phyloP scores from a whole-genome alignment of 202 grass and related monocot genomes.

The Setaria viridis region DNA sequence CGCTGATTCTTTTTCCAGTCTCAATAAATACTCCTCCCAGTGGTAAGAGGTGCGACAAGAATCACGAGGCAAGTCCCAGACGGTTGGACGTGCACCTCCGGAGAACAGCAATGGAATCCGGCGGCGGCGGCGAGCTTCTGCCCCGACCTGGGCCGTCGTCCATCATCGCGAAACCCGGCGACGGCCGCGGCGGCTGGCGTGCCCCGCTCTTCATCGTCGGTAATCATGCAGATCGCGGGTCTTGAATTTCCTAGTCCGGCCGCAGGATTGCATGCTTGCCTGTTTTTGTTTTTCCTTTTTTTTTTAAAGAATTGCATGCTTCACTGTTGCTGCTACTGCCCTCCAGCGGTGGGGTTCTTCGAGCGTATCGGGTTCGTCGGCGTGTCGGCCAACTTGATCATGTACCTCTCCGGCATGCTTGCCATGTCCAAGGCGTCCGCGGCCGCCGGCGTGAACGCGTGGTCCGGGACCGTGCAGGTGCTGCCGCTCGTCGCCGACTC shows the following conservation, averaged over 20 bases:
- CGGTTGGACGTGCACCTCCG: background rate
- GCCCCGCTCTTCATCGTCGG: constrained; percentile 46
- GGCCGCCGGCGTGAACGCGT: constrained; percentile 61
- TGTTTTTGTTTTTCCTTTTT: too few species aligned
- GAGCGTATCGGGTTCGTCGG: constrained; percentile 66
- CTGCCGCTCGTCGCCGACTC: constrained; percentile 73
- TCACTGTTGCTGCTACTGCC: background rate
- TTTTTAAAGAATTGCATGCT: background rate
- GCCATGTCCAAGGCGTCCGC: constrained; percentile 58
- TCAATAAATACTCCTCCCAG: background rate
- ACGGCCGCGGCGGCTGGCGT: constrained; percentile 35
- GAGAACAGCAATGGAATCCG: constrained; percentile 47
- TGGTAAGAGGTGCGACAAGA: background rate
- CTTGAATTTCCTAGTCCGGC: background rate
- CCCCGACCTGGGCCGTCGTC: constrained; percentile 7
- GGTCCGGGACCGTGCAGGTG: constrained; percentile 50
- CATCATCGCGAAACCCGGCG: background rate
- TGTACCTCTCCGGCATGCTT: constrained; percentile 72
- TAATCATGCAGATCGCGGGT: constrained; percentile 25
- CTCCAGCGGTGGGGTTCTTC: constrained; percentile 58
- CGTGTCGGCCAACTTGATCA: constrained; percentile 70
- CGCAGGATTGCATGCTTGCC: background rate
- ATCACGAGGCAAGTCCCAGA: background rate
- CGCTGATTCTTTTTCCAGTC: too few species aligned
- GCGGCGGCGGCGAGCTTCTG: constrained; percentile 19